A percentile compares a stretch with the other conserved stretches of the same genome.
These are phyloP conservation scores for Solanum chilense DNA, from an alignment of 257 asterid species.

Conservation along the genomic window DNA sequence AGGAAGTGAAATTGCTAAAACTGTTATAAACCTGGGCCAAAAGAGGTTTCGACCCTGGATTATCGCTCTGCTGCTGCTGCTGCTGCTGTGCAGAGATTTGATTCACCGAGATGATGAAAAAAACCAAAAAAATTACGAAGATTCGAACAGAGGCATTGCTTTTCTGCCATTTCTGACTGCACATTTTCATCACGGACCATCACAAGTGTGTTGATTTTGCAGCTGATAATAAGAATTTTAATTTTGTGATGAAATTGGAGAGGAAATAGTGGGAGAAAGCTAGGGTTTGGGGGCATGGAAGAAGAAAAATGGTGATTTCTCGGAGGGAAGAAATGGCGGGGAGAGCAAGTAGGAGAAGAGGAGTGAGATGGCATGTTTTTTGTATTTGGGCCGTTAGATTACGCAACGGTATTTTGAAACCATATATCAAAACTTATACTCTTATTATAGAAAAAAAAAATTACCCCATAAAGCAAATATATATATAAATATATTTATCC, in stretches of 20 bases:
- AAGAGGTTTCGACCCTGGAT: constrained; percentile 31
- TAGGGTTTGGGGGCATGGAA: not conserved
- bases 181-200: not conserved
- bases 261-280: not conserved
- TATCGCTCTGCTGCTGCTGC: not conserved
- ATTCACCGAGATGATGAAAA: not conserved
- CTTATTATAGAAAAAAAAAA: not conserved
- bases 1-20: constrained; percentile 48
- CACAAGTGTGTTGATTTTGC: not conserved
- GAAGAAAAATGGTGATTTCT: constrained; percentile 13
- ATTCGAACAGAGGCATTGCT: not conserved
- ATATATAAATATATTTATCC: too few species aligned
- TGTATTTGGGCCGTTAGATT: not conserved
- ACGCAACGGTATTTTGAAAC: not conserved
- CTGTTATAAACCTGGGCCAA: constrained; percentile 40
- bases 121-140: not conserved
- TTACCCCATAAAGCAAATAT: not conserved
- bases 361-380: not conserved
- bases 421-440: not conserved
- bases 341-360: constrained; percentile 53
- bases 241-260: not conserved
- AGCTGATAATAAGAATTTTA: not conserved
- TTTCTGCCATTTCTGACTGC: not conserved
- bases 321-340: constrained; percentile 71
- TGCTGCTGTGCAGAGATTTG: not conserved